Evolutionary conservation across 805 yeast species (phyloP), one percentile per base, ranked within the genome.

Genomic region (Myxozyma neotropica): DNA sequence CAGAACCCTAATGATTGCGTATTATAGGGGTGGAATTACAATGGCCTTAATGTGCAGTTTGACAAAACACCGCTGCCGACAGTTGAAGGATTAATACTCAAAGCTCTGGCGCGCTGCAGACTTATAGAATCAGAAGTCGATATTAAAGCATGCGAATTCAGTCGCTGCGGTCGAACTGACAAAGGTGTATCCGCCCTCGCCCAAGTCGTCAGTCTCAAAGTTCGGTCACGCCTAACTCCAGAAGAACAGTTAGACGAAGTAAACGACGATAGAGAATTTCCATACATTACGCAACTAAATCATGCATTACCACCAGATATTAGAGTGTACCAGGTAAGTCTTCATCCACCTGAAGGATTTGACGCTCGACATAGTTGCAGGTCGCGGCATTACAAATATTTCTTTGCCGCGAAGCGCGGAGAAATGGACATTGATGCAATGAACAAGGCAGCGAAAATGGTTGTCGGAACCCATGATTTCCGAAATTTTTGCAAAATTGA

Each of bases 171-270:
- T 0, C 79, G 98, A 69, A 93, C 98, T 0, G 98, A 93, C 69
- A 84, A 83, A 66, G 98, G 97, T n/a, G 98, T 93, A 13, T 89
- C 96, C 75, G 99, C 99, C 0, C 83, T 94, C 86, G 88, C 89
- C 65, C 99, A 94, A 73, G 98, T 94, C 1, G 86, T 94, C 4
- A 86, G 96, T 0, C 74, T 94, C 39, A 74, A 78, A 15, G 85
- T 93, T 27, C 79, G 99, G 65, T 89, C 97, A 0, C 44, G 56
- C 21, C 73, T 94, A 42, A 70, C 83, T 0, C 67, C 68, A 0
- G 92, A 86, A 46, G 88, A 89, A 52, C 91, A 90, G 63, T 19
- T 48, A 10, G 79, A 82, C 57, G 78, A 83, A 0, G 72, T 56
- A 0, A 81, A 80, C 68, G 97, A 94, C 71, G 55, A 33, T 0